These are phyloP conservation scores for Aureobasidium vineae DNA, from an alignment of 2,329 filamentous ascomycete species.

Conservation along the genomic window DNA sequence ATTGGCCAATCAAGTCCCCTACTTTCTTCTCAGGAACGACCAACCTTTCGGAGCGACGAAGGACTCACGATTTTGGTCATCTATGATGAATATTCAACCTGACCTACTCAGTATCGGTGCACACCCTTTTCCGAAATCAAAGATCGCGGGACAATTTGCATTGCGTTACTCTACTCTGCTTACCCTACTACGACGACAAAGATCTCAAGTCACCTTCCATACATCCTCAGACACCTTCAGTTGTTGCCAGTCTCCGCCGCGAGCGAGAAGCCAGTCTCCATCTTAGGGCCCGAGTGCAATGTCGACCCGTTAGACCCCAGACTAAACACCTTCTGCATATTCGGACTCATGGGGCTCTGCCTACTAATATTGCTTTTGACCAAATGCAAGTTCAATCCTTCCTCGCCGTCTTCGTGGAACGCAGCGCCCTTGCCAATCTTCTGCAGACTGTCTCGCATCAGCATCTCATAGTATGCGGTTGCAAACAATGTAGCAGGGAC, in stretches of 20 bases:
- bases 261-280: conserved; percentile 9
- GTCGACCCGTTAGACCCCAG: not conserved
- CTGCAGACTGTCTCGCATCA: conserved; percentile 54
- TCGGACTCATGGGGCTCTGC: conserved; percentile 25
- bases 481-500: conserved; percentile 58
- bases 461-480: conserved; percentile 55
- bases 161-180: not conserved
- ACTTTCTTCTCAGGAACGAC: too few relatives aligned
- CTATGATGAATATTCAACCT: too few relatives aligned
- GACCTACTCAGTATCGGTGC: too few relatives aligned
- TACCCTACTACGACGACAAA: not conserved
- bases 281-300: not conserved
- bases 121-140: too few relatives aligned
- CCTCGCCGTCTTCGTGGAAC: conserved; percentile 52
- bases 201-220: not conserved
- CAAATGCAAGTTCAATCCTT: conserved; percentile 48
- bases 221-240: not conserved
- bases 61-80: too few relatives aligned
- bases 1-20: not conserved
- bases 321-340: conserved; percentile 29
- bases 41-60: too few relatives aligned
- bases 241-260: conserved; percentile 5
- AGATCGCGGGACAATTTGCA: not conserved
- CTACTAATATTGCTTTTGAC: conserved; percentile 37
- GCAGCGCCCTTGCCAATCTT: conserved; percentile 53